Conservation (phyloP, 2,329 filamentous ascomycete species). For the Harringtonia aguacate region DNA sequence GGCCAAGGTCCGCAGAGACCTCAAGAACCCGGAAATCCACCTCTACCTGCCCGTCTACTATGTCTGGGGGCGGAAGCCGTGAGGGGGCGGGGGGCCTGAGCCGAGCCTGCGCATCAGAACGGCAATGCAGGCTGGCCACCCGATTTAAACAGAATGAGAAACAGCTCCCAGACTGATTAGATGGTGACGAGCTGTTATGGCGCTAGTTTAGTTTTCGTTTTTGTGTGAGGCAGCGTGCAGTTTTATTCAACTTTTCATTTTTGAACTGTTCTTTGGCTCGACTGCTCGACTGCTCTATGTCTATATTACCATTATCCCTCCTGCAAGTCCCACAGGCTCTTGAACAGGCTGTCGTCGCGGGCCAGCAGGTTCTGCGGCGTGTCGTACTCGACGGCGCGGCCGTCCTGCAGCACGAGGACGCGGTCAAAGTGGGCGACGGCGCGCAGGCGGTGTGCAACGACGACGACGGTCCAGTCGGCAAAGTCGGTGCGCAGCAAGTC, state of each 20-base stretch:
- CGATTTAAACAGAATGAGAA: too few relatives aligned
- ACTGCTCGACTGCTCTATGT: too few relatives aligned
- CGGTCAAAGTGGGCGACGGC: slow-evolving; percentile 11
- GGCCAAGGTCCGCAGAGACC: slow-evolving; percentile 4
- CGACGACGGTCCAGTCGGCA: slow-evolving; percentile 9
- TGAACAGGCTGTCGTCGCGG: slow-evolving; percentile 4
- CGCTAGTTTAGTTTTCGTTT: too few relatives aligned
- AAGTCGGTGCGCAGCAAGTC: slow-evolving; percentile 8
- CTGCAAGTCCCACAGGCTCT: slow-evolving; percentile 5
- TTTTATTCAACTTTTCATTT: too few relatives aligned
- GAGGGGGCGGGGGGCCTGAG: too few relatives aligned
- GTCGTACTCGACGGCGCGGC: slow-evolving; percentile 2
- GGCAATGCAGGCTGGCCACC: too few relatives aligned
- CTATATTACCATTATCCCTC: too few relatives aligned
- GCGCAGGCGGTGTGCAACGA: slow-evolving; percentile 13
- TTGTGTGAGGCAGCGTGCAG: too few relatives aligned
- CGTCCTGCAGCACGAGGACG: slow-evolving; percentile 5
- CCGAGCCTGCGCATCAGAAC: too few relatives aligned
- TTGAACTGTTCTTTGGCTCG: too few relatives aligned
- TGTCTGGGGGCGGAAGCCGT: not conserved
- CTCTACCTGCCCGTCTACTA: slow-evolving; percentile 6
- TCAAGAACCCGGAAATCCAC: slow-evolving; percentile 7
- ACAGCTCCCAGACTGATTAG: too few relatives aligned
- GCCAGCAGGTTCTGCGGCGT: slow-evolving; percentile 3
- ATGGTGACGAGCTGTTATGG: too few relatives aligned